Conservation (phyloP, 2,329 filamentous ascomycete genomes). For the Aspergillus pseudotamarii region DNA sequence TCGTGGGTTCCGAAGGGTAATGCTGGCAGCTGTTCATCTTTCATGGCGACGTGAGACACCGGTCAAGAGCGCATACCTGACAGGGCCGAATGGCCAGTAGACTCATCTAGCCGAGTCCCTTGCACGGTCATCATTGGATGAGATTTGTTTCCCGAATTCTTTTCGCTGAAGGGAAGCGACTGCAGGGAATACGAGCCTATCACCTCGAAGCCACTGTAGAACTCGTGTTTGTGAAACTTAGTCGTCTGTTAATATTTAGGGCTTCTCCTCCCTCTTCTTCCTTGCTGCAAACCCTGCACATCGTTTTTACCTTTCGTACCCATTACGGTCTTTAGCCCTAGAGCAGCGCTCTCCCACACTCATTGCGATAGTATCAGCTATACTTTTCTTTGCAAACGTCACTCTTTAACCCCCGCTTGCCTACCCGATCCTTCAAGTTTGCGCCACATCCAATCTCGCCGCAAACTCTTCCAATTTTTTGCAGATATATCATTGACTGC, state of each 20-base stretch:
- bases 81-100: neutral
- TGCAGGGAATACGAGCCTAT: constrained; percentile 3
- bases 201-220: neutral
- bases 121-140: constrained; percentile 19
- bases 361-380: constrained; percentile 21
- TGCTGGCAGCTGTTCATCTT: neutral
- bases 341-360: constrained; percentile 35
- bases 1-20: neutral
- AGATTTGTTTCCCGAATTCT: constrained; percentile 7
- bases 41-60: constrained; percentile 1
- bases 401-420: constrained; percentile 27
- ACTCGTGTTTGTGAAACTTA: constrained; percentile 5
- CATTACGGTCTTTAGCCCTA: constrained; percentile 18
- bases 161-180: neutral
- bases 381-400: constrained; percentile 24
- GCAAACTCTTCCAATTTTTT: constrained; percentile 5
- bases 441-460: neutral
- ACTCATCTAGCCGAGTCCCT: constrained; percentile 10
- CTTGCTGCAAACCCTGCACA: constrained; percentile 8
- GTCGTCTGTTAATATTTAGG: constrained; percentile 4
- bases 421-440: neutral
- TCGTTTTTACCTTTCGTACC: constrained; percentile 18
- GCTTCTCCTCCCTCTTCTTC: constrained; percentile 6
- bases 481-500: neutral
- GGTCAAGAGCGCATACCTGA: neutral